A percentile compares a stretch with the other conserved stretches of the same genome.
Evolutionary conservation across 306 rosid genomes (phyloP).

Genomic region (Sechiopsis laciniata): DNA sequence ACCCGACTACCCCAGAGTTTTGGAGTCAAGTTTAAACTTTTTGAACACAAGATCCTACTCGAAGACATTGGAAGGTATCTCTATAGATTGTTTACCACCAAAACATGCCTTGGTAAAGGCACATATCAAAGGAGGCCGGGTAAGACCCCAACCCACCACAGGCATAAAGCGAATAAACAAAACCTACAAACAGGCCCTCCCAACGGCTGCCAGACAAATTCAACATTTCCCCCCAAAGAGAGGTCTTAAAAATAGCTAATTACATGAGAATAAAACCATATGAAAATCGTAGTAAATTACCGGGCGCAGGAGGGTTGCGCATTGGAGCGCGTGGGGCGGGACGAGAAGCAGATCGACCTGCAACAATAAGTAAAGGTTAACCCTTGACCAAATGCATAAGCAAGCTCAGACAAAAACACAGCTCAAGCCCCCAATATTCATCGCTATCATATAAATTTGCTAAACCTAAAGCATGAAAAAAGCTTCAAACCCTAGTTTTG

Average conservation of each 20-base stretch:
- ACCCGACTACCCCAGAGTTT: neutral
- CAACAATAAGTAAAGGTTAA: neutral
- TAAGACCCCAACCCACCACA: neutral
- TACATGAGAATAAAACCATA: neutral
- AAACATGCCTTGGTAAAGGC: neutral
- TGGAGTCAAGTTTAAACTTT: neutral
- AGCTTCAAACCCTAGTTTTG: neutral
- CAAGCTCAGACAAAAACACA: neutral
- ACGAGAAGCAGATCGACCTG: constrained; percentile 31
- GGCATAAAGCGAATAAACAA: no score
- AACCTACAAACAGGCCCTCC: neutral
- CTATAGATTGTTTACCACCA: neutral
- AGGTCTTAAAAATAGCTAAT: neutral
- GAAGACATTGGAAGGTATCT: neutral
- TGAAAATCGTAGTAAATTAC: neutral
- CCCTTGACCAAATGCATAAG: neutral
- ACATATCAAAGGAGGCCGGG: neutral
- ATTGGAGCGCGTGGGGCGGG: constrained; percentile 19
- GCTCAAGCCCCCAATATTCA: neutral
- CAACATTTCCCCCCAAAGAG: neutral
- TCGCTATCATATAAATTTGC: neutral
- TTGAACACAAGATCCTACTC: no score
- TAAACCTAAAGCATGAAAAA: neutral
- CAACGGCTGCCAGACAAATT: neutral
- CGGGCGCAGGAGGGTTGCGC: constrained; percentile 27